A percentile compares a stretch with the other conserved stretches of the same genome.
Conservation (phyloP, 164 flowering plant species). For the Tetracentron sinense region DNA sequence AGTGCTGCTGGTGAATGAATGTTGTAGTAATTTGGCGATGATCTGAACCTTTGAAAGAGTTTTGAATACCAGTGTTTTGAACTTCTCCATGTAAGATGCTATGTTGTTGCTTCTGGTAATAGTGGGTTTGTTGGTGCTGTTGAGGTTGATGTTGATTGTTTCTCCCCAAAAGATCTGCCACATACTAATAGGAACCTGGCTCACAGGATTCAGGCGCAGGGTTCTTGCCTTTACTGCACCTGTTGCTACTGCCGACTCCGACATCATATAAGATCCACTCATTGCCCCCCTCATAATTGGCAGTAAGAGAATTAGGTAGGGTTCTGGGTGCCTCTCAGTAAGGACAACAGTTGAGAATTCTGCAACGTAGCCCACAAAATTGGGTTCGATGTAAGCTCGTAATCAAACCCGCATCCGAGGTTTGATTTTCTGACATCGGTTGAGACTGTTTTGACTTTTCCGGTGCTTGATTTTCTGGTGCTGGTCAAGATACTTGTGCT, state of each 20-base stretch:
- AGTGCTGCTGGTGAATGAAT: slow-evolving; percentile 26
- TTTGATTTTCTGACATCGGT: slow-evolving; percentile 28
- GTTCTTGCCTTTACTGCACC: slow-evolving; percentile 25
- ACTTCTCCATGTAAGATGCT: slow-evolving; percentile 19
- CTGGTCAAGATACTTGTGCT: slow-evolving; percentile 18
- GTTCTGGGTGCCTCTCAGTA: slow-evolving; percentile 29
- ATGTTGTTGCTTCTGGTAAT: slow-evolving; percentile 15
- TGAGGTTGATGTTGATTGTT: slow-evolving; percentile 25
- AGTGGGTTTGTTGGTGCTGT: slow-evolving; percentile 9
- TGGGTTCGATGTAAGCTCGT: slow-evolving; percentile 25
- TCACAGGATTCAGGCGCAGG: slow-evolving; percentile 27
- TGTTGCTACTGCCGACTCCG: slow-evolving; percentile 14
- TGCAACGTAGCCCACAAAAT: slow-evolving; percentile 44
- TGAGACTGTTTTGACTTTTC: slow-evolving; percentile 21
- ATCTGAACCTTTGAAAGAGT: slow-evolving; percentile 38
- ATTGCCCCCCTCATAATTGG: slow-evolving; percentile 28
- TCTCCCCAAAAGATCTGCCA: slow-evolving; percentile 34
- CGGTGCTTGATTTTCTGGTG: slow-evolving; percentile 13
- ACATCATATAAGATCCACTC: slow-evolving; percentile 25
- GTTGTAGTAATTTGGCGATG: slow-evolving; percentile 27
- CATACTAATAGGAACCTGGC: slow-evolving; percentile 25
- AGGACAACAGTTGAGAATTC: slow-evolving; percentile 41
- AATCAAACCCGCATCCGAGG: slow-evolving; percentile 28
- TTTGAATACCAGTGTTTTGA: slow-evolving; percentile 32
- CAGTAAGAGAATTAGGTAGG: slow-evolving; percentile 20